Percentiles rank a stretch among this genome's conserved stretches.
Conservation (phyloP, 2,329 filamentous ascomycete genomes). For the Akanthomyces uredinophilus region DNA sequence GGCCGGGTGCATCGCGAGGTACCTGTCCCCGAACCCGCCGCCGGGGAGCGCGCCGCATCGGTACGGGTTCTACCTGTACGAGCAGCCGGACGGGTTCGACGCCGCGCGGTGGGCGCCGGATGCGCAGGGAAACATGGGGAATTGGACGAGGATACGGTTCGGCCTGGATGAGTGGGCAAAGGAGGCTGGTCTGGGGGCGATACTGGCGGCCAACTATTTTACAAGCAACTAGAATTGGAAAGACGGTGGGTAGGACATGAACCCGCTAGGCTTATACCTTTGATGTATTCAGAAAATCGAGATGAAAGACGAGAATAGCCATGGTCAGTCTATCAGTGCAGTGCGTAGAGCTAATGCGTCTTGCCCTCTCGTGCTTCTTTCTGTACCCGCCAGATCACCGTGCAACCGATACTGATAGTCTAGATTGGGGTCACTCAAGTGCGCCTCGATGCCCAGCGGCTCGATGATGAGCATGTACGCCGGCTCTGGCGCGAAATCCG, state of each 20-base stretch:
- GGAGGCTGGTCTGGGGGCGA: conserved; percentile 40
- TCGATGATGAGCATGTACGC: not conserved
- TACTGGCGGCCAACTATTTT: conserved; percentile 11
- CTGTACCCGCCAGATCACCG: not conserved
- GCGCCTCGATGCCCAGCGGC: not conserved
- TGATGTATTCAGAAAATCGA: too few relatives aligned
- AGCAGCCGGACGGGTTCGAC: conserved; percentile 32
- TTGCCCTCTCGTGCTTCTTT: not conserved
- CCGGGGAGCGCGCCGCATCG: conserved; percentile 41
- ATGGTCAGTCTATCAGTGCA: too few relatives aligned
- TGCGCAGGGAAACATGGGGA: conserved; percentile 31
- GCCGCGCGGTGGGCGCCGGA: conserved; percentile 28
- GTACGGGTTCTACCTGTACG: conserved; percentile 44
- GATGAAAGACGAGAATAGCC: too few relatives aligned
- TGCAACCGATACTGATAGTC: not conserved
- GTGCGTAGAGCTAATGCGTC: not conserved
- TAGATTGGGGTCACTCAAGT: not conserved
- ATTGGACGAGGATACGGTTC: conserved; percentile 35
- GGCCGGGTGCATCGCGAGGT: conserved; percentile 31
- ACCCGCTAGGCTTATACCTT: too few relatives aligned
- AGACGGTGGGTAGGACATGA: too few relatives aligned
- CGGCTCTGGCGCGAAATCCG: not conserved
- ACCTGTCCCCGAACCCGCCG: conserved; percentile 42
- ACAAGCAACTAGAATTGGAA: not conserved
- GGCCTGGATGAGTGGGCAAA: conserved; percentile 39